Base-by-base conservation (phyloP, 768 basidiomycete genomes). In the Paxillus ammoniavirescens region DNA sequence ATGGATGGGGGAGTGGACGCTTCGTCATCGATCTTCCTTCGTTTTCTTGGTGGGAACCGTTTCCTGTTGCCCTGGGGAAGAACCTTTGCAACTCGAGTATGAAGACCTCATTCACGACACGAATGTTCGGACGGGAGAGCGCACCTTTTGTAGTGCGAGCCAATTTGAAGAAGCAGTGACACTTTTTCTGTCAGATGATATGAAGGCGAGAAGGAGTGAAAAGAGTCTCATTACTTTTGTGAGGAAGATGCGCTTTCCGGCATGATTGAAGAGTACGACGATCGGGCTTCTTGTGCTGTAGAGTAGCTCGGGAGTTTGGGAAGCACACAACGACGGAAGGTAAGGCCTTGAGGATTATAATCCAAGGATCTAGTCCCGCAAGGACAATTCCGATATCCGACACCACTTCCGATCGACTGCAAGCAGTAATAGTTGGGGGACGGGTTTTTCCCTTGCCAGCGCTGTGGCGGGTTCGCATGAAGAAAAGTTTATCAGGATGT, bases 91-190 rank as follows among this genome's bases (percentile, higher is more conserved):
- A 30, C 21, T 43, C 15, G 31, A 28, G 6, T 7, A 36, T 12
- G 21, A 31, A 35, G 21, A 17, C 23, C 18, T 13, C 35, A 14
- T 35, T 45, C 26, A 28, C 9, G 21, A 28, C 48, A 38, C 50
- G 45, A 33, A 52, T 53, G 54, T 42, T 37, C 18, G 3, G 5
- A 28, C 12, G n/a, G 14, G 38, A 18, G 38, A 45, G 47, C 69
- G 35, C 47, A 83, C 84, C 68, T 82, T 80, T 58, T 79, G 74
- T 42, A 86, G 62, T 1, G 78, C 74, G 14, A 81, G 61, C 85
- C 85, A 86, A 63, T 86, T 86, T 42, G 81, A 77, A 10, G 83
- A 84, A 1, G 82, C 72, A 9, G 51, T 54, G 28, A 5, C 26
- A 36, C 13, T 10, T 18, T 1, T 31, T 46, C 42, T 48, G 56